Conservation (phyloP, 2,329 filamentous ascomycete species). For the Scedosporium boydii region DNA sequence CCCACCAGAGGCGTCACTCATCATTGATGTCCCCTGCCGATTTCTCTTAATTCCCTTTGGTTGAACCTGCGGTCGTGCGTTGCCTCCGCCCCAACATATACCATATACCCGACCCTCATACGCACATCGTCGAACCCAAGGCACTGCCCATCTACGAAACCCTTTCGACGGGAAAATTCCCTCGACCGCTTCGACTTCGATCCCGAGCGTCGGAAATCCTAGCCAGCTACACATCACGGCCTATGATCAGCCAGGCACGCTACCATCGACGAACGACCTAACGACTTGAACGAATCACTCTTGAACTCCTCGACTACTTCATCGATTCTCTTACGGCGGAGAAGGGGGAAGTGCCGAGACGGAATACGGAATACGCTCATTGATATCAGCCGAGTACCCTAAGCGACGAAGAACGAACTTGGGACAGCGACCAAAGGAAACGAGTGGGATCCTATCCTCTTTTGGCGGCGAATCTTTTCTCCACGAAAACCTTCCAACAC, state of each 20-base stretch:
- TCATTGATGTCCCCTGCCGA: slow-evolving; percentile 1
- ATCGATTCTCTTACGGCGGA: not conserved
- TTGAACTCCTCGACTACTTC: not conserved
- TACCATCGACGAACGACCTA: not conserved
- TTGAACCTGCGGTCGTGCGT: slow-evolving; percentile 1
- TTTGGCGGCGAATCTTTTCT: not conserved
- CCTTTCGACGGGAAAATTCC: not conserved
- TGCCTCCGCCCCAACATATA: slow-evolving; percentile 7
- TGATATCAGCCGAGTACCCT: slow-evolving; percentile 7
- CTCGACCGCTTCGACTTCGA: not conserved
- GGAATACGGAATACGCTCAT: slow-evolving; percentile 1
- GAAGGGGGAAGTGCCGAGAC: slow-evolving; percentile 6
- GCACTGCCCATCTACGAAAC: not conserved
- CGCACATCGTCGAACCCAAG: slow-evolving; percentile 2
- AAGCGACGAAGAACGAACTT: slow-evolving; percentile 1
- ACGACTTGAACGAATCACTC: not conserved
- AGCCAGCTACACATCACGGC: not conserved
- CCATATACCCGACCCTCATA: slow-evolving; percentile 7
- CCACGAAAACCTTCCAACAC: not conserved
- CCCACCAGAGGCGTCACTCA: slow-evolving; percentile 1
- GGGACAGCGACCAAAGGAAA: not conserved
- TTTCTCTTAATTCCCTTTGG: slow-evolving; percentile 7
- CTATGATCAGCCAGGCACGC: not conserved
- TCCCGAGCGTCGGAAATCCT: not conserved
- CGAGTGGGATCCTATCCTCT: not conserved